A percentile compares a stretch with the other conserved stretches of the same genome.
Conservation (phyloP, 148 eudicot species). For the Rhododendron ovatum region DNA sequence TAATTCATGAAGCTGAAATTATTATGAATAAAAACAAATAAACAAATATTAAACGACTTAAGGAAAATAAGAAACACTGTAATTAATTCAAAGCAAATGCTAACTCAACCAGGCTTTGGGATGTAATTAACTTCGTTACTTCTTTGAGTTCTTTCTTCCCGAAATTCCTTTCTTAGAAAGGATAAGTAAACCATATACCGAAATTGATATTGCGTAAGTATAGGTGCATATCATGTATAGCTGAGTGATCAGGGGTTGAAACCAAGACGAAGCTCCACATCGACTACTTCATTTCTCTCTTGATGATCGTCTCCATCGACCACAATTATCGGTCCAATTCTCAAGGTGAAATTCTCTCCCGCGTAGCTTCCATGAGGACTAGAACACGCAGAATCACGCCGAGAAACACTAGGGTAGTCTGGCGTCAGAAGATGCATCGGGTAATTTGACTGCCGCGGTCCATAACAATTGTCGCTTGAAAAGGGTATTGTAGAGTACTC, state of each 20-base stretch:
- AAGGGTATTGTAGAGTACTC: conserved; percentile 3
- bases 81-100: no score
- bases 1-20: background rate
- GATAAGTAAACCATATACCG: no score
- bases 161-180: no score
- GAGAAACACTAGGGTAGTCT: conserved; percentile 17
- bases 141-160: no score
- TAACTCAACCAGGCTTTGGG: no score
- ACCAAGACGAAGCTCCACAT: conserved; percentile 64
- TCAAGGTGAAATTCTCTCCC: conserved; percentile 33
- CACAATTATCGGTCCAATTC: no score
- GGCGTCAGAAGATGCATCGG: conserved; percentile 18
- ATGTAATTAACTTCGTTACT: no score
- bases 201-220: background rate
- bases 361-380: conserved; percentile 17
- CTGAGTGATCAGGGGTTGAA: conserved; percentile 20
- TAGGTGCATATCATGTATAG: background rate
- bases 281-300: conserved; percentile 27
- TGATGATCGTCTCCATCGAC: background rate
- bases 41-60: background rate
- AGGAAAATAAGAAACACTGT: background rate
- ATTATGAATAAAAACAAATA: background rate
- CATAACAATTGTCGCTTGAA: background rate
- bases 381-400: conserved; percentile 10
- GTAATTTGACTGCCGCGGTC: background rate